Evolutionary conservation across 345 rosid species (phyloP), one percentile per base, ranked within the genome.

Genomic region (Ceriops tagal): DNA sequence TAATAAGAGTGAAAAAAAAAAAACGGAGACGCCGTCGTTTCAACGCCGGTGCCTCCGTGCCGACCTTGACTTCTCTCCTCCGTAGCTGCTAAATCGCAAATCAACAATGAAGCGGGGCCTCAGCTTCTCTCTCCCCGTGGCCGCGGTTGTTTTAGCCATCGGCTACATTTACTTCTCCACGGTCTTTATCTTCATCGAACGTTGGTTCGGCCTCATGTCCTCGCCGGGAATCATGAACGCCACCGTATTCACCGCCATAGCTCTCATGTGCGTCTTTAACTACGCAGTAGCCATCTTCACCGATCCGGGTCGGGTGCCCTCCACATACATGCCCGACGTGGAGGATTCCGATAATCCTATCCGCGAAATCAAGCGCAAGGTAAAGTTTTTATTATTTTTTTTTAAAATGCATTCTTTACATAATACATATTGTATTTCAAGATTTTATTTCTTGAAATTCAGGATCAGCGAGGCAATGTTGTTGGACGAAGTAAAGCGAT

Each of bases 311-410:
- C 80, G 92, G 75, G 97, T 92, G 64, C 96, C 96, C 10, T 43
- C 70, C 57, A 68, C 77, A 62, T 92, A 83, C 84, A 63, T 79
- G 84, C 98, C 98, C 9, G 93, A 90, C 59, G 66, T 90, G 46
- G 97, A 92, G 81, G 97, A 86, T 67, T 74, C 86, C 8, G 71
- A 82, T 63, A 76, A 75, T 71, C 84, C 92, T 67, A 72, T 92
- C 39, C 92, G 87, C 52, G 98, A 92, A 88, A 90, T 90, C 88
- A 92, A 92, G 75, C 97, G 98, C 68, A 92, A 90, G 88, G 98
- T 90, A 70, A 10, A 31, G 76, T 59, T n/a, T 10, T 22, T 22
- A 18, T 47, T 30, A 4, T 0, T n/a, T 16, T 28, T 1, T 13
- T 9, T 31, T 5, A 15, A 15, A 4, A 19, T 11, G 30, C 76